These are phyloP conservation scores for Mastigamoeba balamuthi DNA, from an alignment of 78 protist genomes.

Conservation along the genomic window DNA sequence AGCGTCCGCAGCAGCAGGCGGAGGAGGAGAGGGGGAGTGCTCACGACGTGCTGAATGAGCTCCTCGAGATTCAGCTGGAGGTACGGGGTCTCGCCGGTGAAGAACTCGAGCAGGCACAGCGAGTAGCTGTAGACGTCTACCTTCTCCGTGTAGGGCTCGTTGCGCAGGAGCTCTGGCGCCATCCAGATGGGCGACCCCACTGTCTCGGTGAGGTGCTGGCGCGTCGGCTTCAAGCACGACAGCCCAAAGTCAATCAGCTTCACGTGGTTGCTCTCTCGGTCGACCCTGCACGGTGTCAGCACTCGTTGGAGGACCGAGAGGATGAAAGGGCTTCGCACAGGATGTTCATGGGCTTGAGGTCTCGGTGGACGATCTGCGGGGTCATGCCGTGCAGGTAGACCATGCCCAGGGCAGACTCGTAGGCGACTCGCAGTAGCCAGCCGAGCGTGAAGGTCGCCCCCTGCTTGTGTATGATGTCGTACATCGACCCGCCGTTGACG, in stretches of 20 bases:
- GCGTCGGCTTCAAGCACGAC: not conserved
- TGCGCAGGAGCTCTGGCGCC: not conserved
- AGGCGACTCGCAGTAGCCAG: not conserved
- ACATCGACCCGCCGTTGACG: not conserved
- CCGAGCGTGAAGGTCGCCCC: not conserved
- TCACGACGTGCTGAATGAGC: too few species aligned
- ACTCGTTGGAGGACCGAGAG: too few species aligned
- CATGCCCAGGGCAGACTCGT: not conserved
- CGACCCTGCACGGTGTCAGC: not conserved
- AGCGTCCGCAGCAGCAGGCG: too few species aligned
- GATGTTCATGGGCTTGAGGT: too few species aligned
- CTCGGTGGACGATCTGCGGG: not conserved
- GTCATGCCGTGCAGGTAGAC: not conserved
- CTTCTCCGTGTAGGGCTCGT: not conserved
- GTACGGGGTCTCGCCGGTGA: too few species aligned
- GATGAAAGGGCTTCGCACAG: too few species aligned
- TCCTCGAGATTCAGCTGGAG: too few species aligned
- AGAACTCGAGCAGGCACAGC: too few species aligned
- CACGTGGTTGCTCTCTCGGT: not conserved
- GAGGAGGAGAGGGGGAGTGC: too few species aligned
- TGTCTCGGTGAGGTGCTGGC: not conserved
- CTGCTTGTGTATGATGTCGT: not conserved
- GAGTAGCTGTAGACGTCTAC: not conserved
- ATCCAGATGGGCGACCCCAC: not conserved
- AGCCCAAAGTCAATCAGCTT: not conserved